Base-by-base conservation (phyloP, 1,284 basidiomycete genomes). In the Ustilago sp. region DNA sequence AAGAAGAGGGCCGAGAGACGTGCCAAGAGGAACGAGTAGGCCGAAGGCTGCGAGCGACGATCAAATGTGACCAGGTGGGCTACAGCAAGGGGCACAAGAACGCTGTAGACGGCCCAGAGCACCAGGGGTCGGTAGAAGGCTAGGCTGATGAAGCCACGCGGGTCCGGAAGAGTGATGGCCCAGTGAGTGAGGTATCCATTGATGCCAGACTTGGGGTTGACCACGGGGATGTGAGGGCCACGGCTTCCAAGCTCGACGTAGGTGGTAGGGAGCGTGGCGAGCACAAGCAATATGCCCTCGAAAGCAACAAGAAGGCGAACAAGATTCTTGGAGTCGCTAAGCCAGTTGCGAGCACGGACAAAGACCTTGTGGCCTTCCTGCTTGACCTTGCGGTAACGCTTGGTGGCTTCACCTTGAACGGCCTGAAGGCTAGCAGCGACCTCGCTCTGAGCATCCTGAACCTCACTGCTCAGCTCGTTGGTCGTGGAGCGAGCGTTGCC, bases 61-160 rank as follows among this genome's bases (percentile, higher is more conserved):
- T 80, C 77, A 54, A 82, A 82, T 19, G 80, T 82, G 66, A 82
- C 60, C 8, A 82, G 76, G 59, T 82, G 80, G 35, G 80, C 53
- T 5, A 78, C 70, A 36, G 78, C 64, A 28, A 71, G 58, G 31
- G 80, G 80, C 11, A 82, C 60, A 8, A 76, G 64, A 17, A 82
- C 78, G 63, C 68, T 79, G 72, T 77, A 82, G 43, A 74, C 32
- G 35, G 67, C 65, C 81, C 81, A 83, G 47, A 83, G 72, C 8
- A 70, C 48, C 9, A 83, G 62, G 32, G 79, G 78, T 23, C 73
- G 69, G 77, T 79, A 79, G 59, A 80, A 82, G 60, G 54, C 66
- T 19, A 77, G 38, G 61, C 69, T 68, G 51, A 75, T 39, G 59
- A 80, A 36, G 28, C 64, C 74, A 28, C 68, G 70, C 4, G 63